A percentile compares a stretch with the other conserved stretches of the same genome.
Conservation (phyloP, 768 basidiomycete genomes). For the Boletus vinaceobasis region DNA sequence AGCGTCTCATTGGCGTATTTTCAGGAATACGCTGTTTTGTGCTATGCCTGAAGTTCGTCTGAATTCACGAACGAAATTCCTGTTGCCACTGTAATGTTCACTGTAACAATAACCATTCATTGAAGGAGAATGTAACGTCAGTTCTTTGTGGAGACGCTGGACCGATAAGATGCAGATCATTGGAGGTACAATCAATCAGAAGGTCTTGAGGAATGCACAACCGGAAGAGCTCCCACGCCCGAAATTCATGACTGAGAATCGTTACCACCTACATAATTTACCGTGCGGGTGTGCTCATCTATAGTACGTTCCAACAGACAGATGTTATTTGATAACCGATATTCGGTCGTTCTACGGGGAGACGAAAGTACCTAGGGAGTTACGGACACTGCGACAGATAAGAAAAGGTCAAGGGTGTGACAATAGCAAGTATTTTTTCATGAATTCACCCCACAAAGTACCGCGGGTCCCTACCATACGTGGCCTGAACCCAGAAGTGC, state of each 20-base stretch:
- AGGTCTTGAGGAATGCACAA: background rate
- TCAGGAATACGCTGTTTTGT: slow-evolving; percentile 43
- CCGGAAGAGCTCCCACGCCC: background rate
- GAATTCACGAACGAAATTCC: background rate
- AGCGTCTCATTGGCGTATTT: background rate
- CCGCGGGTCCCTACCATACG: slow-evolving; percentile 53
- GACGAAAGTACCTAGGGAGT: too few species aligned
- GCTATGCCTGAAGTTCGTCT: slow-evolving; percentile 26
- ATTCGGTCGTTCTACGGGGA: too few species aligned
- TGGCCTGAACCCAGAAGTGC: slow-evolving; percentile 49
- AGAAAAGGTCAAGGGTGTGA: too few species aligned
- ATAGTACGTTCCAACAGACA: too few species aligned
- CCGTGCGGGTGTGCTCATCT: too few species aligned
- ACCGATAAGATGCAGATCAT: background rate
- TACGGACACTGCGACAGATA: too few species aligned
- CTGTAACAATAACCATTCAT: slow-evolving; percentile 8
- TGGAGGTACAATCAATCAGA: background rate
- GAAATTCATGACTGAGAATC: background rate
- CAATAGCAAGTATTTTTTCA: too few species aligned
- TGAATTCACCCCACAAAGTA: slow-evolving; percentile 43
- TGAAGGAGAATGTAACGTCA: background rate
- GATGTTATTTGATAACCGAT: too few species aligned
- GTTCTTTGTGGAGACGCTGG: background rate
- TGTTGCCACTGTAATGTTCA: background rate
- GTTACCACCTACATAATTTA: too few species aligned